These are phyloP conservation scores for Escallonia herrerae DNA, from an alignment of 129 eudicot species.

Conservation along the genomic window DNA sequence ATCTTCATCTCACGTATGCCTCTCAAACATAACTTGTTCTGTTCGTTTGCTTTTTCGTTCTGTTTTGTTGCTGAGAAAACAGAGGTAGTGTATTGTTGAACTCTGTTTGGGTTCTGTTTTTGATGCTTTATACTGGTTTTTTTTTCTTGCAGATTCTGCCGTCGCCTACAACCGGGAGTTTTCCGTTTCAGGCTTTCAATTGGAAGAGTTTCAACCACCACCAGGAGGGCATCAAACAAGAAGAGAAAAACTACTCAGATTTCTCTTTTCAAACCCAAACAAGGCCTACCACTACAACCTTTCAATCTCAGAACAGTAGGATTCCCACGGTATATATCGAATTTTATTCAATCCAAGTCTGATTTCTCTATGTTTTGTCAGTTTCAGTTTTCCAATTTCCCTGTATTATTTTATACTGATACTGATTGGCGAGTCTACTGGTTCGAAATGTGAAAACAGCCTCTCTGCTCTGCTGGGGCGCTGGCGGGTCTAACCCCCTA, in stretches of 20 bases:
- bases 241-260: constrained; percentile 33
- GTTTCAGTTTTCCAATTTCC: background rate
- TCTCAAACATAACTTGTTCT: background rate
- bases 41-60: background rate
- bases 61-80: background rate
- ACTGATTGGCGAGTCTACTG: too few species aligned
- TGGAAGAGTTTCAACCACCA: constrained; percentile 33
- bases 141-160: constrained; percentile 58
- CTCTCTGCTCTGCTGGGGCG: too few species aligned
- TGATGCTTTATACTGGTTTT: background rate
- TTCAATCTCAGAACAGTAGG: constrained; percentile 28
- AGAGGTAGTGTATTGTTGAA: background rate
- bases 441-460: too few species aligned
- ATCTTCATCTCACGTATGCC: constrained; percentile 52
- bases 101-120: background rate
- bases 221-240: constrained; percentile 38
- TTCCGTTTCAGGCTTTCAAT: constrained; percentile 43
- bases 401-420: too few species aligned
- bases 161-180: constrained; percentile 88
- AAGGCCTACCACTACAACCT: constrained; percentile 11
- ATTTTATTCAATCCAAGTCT: background rate
- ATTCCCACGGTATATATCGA: constrained; percentile 11
- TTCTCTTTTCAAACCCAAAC: constrained; percentile 54
- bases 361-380: background rate
- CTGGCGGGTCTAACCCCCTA: too few species aligned